Conservation (phyloP, 2,329 filamentous ascomycete species). For the Curvularia verruculosa region DNA sequence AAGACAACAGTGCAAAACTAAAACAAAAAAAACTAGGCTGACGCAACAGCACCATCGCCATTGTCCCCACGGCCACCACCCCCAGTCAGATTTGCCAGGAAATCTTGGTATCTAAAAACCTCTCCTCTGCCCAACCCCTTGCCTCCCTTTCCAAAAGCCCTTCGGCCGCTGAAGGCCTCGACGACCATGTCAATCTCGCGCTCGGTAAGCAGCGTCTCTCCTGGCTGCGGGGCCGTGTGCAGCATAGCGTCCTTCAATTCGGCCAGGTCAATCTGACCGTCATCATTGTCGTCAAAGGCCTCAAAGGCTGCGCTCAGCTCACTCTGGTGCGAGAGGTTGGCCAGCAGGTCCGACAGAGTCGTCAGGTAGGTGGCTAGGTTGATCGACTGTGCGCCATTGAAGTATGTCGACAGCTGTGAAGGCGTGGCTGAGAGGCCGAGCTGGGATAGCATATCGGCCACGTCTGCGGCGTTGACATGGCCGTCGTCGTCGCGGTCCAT, state of each 20-base stretch:
- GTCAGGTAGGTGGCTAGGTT: constrained; percentile 87
- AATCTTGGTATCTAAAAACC: constrained; percentile 93
- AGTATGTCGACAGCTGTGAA: constrained; percentile 78
- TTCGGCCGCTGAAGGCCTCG: constrained; percentile 80
- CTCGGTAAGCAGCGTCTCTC: constrained; percentile 44
- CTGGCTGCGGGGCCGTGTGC: constrained; percentile 74
- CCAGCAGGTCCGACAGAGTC: constrained; percentile 75
- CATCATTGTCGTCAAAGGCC: constrained; percentile 95
- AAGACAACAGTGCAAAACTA: neutral
- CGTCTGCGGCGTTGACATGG: constrained; percentile 78
- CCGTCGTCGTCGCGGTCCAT: constrained; percentile 90
- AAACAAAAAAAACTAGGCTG: neutral
- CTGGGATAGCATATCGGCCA: constrained; percentile 85
- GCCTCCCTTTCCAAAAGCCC: constrained; percentile 74
- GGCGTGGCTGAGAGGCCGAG: constrained; percentile 77
- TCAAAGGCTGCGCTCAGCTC: constrained; percentile 90
- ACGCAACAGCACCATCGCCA: constrained; percentile 13
- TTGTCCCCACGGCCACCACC: constrained; percentile 40
- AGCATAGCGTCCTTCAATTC: constrained; percentile 84
- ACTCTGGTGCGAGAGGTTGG: constrained; percentile 73
- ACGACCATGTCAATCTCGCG: constrained; percentile 85
- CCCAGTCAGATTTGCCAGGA: constrained; percentile 65
- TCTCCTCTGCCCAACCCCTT: constrained; percentile 68
- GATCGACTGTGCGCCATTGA: constrained; percentile 73
- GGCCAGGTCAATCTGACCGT: constrained; percentile 83